Evolutionary conservation across 768 basidiomycete genomes (phyloP).

Genomic region (Tephrocybe sp.): DNA sequence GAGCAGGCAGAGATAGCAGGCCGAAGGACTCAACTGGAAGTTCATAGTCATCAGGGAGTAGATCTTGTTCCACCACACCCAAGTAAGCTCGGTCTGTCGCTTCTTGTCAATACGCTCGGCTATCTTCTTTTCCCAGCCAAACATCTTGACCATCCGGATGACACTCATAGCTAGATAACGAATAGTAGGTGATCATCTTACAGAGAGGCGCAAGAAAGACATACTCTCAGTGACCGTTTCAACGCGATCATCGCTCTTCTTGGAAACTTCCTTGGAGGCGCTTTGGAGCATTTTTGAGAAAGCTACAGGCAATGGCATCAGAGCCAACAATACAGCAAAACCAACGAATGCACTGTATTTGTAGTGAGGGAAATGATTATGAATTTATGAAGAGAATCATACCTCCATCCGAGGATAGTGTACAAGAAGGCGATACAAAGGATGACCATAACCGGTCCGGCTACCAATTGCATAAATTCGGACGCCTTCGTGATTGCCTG

Average conservation of each 20-base stretch:
- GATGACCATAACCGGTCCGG: slow-evolving; percentile 37
- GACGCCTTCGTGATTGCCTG: slow-evolving; percentile 30
- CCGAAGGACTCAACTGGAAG: slow-evolving; percentile 35
- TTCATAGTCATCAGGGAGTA: slow-evolving; percentile 42
- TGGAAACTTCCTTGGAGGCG: slow-evolving; percentile 47
- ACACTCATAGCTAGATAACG: slow-evolving; percentile 46
- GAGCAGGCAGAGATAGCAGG: neutral
- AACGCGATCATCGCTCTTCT: slow-evolving; percentile 55
- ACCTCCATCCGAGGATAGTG: slow-evolving; percentile 46
- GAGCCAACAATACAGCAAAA: slow-evolving; percentile 44
- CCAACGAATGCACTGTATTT: slow-evolving; percentile 52
- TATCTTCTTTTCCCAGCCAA: slow-evolving; percentile 64
- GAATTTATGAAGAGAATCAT: slow-evolving; percentile 4
- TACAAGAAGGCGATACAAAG: slow-evolving; percentile 44
- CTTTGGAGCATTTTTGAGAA: slow-evolving; percentile 45
- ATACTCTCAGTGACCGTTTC: slow-evolving; percentile 60
- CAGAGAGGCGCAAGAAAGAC: slow-evolving; percentile 21
- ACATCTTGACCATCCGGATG: slow-evolving; percentile 69
- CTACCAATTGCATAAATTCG: slow-evolving; percentile 34
- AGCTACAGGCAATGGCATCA: slow-evolving; percentile 57
- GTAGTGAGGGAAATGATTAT: neutral
- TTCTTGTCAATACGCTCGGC: slow-evolving; percentile 50
- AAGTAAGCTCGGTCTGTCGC: slow-evolving; percentile 58
- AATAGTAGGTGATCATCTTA: slow-evolving; percentile 14
- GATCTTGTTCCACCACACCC: slow-evolving; percentile 51